phyloP scores from a whole-genome alignment of 345 rosid species.

The Abelmoschus esculentus region DNA sequence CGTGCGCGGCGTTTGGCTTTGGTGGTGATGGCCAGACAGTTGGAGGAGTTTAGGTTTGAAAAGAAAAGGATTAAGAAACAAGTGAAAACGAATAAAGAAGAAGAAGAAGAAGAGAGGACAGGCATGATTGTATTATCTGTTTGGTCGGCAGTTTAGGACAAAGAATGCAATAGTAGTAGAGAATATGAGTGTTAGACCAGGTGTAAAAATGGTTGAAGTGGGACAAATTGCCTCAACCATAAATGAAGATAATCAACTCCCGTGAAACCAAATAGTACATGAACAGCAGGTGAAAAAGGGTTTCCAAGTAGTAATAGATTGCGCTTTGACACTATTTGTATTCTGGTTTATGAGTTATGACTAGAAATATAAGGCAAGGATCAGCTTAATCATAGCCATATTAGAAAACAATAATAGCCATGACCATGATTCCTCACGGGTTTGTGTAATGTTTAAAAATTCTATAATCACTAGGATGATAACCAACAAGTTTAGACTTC shows the following conservation, averaged over 20 bases:
- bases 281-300: neutral
- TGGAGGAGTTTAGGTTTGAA: conserved; percentile 10
- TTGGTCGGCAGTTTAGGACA: conserved; percentile 25
- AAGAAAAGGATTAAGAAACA: conserved; percentile 24
- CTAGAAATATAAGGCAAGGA: neutral
- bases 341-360: neutral
- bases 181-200: conserved; percentile 6
- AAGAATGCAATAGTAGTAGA: conserved; percentile 10
- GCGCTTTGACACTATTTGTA: neutral
- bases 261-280: conserved; percentile 29
- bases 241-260: conserved; percentile 27
- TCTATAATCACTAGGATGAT: too few species aligned
- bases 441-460: conserved; percentile 3
- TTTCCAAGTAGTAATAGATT: neutral
- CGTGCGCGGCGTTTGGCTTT: conserved; percentile 18
- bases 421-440: conserved; percentile 21
- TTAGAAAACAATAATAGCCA: neutral
- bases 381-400: neutral
- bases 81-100: conserved; percentile 25
- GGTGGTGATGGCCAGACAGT: neutral
- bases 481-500: too few species aligned
- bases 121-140: conserved; percentile 26
- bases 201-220: neutral
- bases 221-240: conserved; percentile 6
- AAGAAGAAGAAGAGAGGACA: conserved; percentile 21